Evolutionary conservation across 345 rosid genomes (phyloP).

Genomic region (Citrus inodora): DNA sequence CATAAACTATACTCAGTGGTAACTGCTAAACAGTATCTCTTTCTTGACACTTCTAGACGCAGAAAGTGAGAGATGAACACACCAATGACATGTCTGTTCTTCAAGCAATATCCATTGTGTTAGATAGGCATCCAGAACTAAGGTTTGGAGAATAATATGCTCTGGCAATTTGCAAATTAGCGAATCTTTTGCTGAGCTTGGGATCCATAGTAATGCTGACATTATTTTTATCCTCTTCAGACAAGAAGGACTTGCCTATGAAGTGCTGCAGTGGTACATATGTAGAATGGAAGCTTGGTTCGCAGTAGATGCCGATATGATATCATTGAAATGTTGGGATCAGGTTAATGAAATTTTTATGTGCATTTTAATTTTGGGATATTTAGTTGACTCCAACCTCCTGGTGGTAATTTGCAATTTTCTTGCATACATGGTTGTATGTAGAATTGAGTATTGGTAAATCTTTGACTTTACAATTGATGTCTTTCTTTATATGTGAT

Average conservation of each 20-base stretch:
- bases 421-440: background rate
- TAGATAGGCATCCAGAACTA: slow-evolving; percentile 70
- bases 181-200: background rate
- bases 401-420: background rate
- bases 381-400: background rate
- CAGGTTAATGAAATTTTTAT: slow-evolving; percentile 47
- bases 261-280: slow-evolving; percentile 87
- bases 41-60: slow-evolving; percentile 49
- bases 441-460: background rate
- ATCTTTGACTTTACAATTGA: background rate
- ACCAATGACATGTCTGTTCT: slow-evolving; percentile 75
- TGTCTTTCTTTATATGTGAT: background rate
- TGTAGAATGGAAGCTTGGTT: slow-evolving; percentile 98
- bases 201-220: slow-evolving; percentile 8
- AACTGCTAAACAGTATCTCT: background rate
- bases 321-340: slow-evolving; percentile 86
- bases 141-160: slow-evolving; percentile 39
- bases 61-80: slow-evolving; percentile 72
- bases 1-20: background rate
- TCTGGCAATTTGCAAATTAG: background rate
- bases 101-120: slow-evolving; percentile 69
- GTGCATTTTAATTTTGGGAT: background rate
- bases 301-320: slow-evolving; percentile 87
- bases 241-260: slow-evolving; percentile 69
- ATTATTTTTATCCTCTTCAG: slow-evolving; percentile 32